Conservation (phyloP, 1,284 basidiomycete species). For the Meira miltonrushii region DNA sequence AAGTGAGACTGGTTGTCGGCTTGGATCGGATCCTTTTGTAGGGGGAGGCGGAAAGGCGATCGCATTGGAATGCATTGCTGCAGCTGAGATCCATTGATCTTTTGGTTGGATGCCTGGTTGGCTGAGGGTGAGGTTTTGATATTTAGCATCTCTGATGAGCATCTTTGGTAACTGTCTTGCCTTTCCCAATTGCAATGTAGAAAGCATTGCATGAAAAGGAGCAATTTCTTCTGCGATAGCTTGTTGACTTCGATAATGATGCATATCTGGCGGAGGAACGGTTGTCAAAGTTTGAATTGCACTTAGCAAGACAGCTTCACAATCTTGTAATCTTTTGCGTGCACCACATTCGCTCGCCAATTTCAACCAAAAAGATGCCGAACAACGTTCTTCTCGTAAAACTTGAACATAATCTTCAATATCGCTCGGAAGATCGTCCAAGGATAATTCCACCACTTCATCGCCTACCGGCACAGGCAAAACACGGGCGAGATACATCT, state of each 20-base stretch:
- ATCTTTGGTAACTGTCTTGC: constrained; percentile 5
- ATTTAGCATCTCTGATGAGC: constrained; percentile 4
- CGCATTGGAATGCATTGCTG: background rate
- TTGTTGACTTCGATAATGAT: constrained; percentile 5
- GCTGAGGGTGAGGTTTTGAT: background rate
- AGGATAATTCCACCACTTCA: constrained; percentile 9
- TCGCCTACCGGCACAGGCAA: constrained; percentile 7
- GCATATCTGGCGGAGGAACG: background rate
- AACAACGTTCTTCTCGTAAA: constrained; percentile 5
- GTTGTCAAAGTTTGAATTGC: constrained; percentile 4
- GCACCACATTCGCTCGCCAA: constrained; percentile 10
- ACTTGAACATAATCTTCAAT: constrained; percentile 11
- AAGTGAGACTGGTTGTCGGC: background rate
- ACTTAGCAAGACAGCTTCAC: background rate
- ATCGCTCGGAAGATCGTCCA: constrained; percentile 10
- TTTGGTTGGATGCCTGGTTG: background rate
- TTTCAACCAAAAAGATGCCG: constrained; percentile 5
- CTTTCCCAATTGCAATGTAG: constrained; percentile 1
- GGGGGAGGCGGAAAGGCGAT: constrained; percentile 1
- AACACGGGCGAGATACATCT: background rate
- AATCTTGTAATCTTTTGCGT: constrained; percentile 5
- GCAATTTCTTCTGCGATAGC: constrained; percentile 8
- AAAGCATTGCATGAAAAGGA: constrained; percentile 11
- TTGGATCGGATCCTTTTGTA: background rate
- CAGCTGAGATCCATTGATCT: background rate